A percentile compares a stretch with the other conserved stretches of the same genome.
Conservation (phyloP, 345 rosid species). For the Boechera divaricarpa region DNA sequence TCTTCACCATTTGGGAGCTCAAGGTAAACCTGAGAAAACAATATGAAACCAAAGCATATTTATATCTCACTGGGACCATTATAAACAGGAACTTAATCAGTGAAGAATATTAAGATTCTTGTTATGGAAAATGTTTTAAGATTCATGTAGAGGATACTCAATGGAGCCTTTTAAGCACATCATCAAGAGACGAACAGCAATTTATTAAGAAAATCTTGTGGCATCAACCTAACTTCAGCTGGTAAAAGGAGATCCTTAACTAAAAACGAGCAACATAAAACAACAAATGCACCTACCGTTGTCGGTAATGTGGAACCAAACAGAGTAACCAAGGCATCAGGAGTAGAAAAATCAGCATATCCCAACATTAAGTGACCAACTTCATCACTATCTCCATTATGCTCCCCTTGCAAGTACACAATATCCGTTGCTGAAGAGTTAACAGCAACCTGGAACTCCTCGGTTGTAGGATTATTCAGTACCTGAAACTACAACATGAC, state of each 20-base stretch:
- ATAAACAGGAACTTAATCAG: conserved; percentile 13
- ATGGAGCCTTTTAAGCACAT: background rate
- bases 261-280: conserved; percentile 19
- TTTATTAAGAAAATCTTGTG: background rate
- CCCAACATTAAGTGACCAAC: conserved; percentile 70
- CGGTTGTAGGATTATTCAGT: conserved; percentile 70
- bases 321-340: conserved; percentile 70
- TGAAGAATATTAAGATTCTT: conserved; percentile 1
- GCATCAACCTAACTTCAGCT: background rate
- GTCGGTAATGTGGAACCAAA: conserved; percentile 81
- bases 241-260: conserved; percentile 20
- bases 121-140: background rate
- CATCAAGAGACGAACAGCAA: background rate
- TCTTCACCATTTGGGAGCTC: conserved; percentile 83
- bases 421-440: conserved; percentile 68
- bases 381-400: conserved; percentile 66
- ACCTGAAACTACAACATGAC: conserved; percentile 72
- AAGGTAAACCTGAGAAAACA: conserved; percentile 71
- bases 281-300: conserved; percentile 62
- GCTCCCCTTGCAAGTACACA: conserved; percentile 87
- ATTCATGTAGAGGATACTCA: background rate
- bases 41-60: conserved; percentile 20
- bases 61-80: conserved; percentile 3
- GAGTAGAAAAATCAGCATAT: conserved; percentile 68
- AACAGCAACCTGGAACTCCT: conserved; percentile 67